phyloP scores from a whole-genome alignment of 306 rosid species.

The Purshia tridentata region DNA sequence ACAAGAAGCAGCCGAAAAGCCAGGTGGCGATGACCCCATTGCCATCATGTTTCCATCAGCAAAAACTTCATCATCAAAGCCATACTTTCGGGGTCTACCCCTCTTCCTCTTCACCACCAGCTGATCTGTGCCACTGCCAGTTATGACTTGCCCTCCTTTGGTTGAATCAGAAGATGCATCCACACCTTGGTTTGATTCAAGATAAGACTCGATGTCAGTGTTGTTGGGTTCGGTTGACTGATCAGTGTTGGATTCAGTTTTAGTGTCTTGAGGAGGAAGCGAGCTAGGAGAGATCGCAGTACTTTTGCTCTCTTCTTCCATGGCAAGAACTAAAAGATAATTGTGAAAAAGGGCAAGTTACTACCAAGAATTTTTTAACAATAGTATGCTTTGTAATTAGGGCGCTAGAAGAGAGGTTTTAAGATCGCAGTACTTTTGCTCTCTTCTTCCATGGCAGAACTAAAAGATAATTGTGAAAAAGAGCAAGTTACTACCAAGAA shows the following conservation, averaged over 20 bases:
- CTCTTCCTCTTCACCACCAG: slow-evolving; percentile 31
- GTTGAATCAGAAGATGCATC: not conserved
- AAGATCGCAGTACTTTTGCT: too few species aligned
- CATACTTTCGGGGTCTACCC: slow-evolving; percentile 51
- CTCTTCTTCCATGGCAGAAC: not conserved
- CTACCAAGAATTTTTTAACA: not conserved
- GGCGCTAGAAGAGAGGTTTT: not conserved
- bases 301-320: not conserved
- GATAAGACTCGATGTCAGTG: too few species aligned
- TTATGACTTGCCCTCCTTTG: not conserved
- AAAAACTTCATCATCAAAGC: not conserved
- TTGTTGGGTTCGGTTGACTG: too few species aligned
- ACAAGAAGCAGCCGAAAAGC: not conserved
- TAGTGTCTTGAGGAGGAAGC: not conserved
- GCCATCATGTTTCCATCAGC: not conserved
- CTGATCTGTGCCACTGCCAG: not conserved
- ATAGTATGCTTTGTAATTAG: not conserved
- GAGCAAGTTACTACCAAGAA: not conserved
- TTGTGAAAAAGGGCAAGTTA: not conserved
- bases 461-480: not conserved
- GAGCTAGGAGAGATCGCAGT: not conserved
- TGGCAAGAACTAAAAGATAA: not conserved
- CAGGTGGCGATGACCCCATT: not conserved
- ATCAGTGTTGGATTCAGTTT: not conserved
- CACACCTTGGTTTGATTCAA: not conserved